Conservation (phyloP, 768 basidiomycete species). For the Naganishia randhawae region DNA sequence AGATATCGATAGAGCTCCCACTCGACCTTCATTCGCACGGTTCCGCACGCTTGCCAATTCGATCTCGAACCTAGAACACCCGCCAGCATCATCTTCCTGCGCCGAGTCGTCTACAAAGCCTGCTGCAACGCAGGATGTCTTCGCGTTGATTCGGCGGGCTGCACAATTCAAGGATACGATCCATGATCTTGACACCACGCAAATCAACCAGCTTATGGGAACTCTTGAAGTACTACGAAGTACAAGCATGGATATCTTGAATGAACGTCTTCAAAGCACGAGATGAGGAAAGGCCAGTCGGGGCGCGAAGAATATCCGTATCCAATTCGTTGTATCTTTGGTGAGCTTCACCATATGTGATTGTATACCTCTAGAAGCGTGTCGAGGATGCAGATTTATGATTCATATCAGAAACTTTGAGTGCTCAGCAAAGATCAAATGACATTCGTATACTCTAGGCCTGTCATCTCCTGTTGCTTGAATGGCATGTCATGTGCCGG, state of each 20-base stretch:
- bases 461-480: too few species aligned
- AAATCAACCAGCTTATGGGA: conserved; percentile 5
- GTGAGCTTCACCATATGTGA: too few species aligned
- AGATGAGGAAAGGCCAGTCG: too few species aligned
- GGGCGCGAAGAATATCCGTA: too few species aligned
- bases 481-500: too few species aligned
- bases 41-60: not conserved
- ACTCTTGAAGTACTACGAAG: not conserved
- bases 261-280: too few species aligned
- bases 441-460: too few species aligned
- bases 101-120: not conserved
- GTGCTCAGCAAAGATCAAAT: too few species aligned
- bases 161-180: not conserved
- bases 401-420: too few species aligned
- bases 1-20: not conserved
- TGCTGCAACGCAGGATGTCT: not conserved
- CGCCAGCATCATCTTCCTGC: not conserved
- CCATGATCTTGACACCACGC: not conserved
- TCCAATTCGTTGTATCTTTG: too few species aligned
- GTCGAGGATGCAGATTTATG: too few species aligned
- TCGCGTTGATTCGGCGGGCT: not conserved
- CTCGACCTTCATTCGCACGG: conserved; percentile 1
- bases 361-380: too few species aligned
- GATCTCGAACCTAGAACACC: not conserved
- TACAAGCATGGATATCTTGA: not conserved